Evolutionary conservation across 805 yeast genomes (phyloP), one percentile per base, ranked within the genome.

Genomic region (Candida saitoana): DNA sequence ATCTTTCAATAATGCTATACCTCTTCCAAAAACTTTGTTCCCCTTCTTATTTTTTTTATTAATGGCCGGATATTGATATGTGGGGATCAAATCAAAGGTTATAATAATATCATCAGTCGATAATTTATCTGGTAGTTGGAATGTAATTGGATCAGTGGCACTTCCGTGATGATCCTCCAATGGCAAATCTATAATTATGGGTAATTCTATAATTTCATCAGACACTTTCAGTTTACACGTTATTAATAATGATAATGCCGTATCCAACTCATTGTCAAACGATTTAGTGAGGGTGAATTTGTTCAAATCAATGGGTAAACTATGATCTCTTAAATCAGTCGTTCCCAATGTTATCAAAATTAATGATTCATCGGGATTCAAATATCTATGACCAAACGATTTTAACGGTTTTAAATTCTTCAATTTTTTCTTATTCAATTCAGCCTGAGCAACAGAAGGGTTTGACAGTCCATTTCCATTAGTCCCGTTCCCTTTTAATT

Each of bases 51-150:
- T 48, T 14, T 39, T 36, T 12, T 40, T 47, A 41, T 41, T 40
- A 34, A 35, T 40, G 40, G 37, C 39, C 14, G 66, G 63, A 40
- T 72, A 73, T 36, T 81, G 84, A 60, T 88, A 89, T 0, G 97
- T 87, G 18, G 96, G 96, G 14, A 90, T 88, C 42, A 90, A 75
- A 60, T 91, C 98, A 62, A 91, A 91, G 30, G 79, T 77, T 29
- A 91, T 60, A 3, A 76, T 59, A 11, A 83, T 75, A 40, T 82
- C 77, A 29, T 74, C 63, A 11, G 79, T 76, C 24, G 67, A 66
- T 31, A 67, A 61, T 24, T 57, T 50, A 40, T 74, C 63, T 5
- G 65, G 62, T 43, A 84, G 74, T 46, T 80, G 81, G 64, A 91
- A 87, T 6, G 82, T 70, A 33, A 91, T 76, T 2, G 96, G 91